These are phyloP conservation scores for Gilbertella persicaria DNA, from an alignment of 371 early-diverging fungal species.

Conservation along the genomic window DNA sequence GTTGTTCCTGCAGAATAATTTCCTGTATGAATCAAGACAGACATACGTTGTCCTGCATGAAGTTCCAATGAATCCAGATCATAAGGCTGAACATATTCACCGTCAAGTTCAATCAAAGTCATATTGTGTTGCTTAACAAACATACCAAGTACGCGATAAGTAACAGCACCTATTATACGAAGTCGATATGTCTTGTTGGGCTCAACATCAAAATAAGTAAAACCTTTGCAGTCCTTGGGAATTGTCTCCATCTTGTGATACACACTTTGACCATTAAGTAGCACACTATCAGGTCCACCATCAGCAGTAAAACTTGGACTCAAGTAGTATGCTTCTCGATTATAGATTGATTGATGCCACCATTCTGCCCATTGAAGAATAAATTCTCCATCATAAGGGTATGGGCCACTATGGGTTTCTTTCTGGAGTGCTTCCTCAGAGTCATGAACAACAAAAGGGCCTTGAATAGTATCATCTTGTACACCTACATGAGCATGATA, in stretches of 20 bases:
- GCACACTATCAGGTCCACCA: conserved; percentile 27
- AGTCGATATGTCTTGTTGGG: conserved; percentile 34
- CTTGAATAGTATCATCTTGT: no score
- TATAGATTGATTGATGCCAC: conserved; percentile 36
- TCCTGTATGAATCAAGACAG: conserved; percentile 32
- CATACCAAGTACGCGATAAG: conserved; percentile 35
- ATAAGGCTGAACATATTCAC: conserved; percentile 31
- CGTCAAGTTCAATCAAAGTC: conserved; percentile 43
- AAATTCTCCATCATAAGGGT: conserved; percentile 46
- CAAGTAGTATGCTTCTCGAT: conserved; percentile 24
- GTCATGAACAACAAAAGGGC: no score
- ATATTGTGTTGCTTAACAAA: conserved; percentile 30
- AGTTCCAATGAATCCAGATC: conserved; percentile 31
- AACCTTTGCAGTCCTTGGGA: conserved; percentile 23
- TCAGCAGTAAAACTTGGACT: conserved; percentile 20
- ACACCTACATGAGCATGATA: no score
- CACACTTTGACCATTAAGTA: conserved; percentile 36
- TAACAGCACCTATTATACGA: conserved; percentile 34
- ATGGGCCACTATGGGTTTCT: conserved; percentile 32
- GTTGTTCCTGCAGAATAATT: conserved; percentile 12
- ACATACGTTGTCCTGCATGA: conserved; percentile 39
- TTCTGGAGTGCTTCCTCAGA: no score
- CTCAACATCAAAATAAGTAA: conserved; percentile 26
- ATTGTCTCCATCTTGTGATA: conserved; percentile 4
- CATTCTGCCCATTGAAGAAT: conserved; percentile 46